Evolutionary conservation across 2,329 filamentous ascomycete genomes (phyloP), one percentile per base, ranked within the genome.

Genomic region (Clarireedia sp.): DNA sequence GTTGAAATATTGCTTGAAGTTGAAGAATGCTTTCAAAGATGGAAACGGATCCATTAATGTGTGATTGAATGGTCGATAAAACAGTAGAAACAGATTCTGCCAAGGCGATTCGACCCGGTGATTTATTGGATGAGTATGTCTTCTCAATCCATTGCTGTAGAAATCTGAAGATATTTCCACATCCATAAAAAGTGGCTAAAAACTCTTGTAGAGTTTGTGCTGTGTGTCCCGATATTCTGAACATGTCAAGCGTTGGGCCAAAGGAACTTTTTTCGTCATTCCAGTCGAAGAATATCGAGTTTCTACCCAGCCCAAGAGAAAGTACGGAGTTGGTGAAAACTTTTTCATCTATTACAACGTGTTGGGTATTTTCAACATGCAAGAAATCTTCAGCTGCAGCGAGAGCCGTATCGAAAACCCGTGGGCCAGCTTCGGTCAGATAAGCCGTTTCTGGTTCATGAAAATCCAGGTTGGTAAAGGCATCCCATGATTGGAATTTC

Each of bases 241-340:
- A 72, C 6, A 71, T 68, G 0, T 73, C 63, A 0, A 79, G 62
- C 2, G 71, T 69, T 9, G 77, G 74, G 16, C 71, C 68, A 62
- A 91, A 89, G 0, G 71, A 72, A 23, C 70, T 71, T 26, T 74
- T 74, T 2, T 73, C 72, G 2, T 74, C 67, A 50, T 84, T 73
- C 75, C 81, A 89, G 0, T 70, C 66, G 67, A 89, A 94, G 36
- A 94, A 78, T 1, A 86, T 75, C 0, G 88, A 91, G 40, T 83
- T 84, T 48, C 87, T 78, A 0, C 88, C 89, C 5, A 90, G 77
- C 0, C 82, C 81, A 1, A 92, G 73, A 12, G 82, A 79, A 58
- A 86, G 74, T 0, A 92, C 72, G 10, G 83, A 85, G 17, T 75
- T 69, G 49, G 75, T 70, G 64, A 82, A 85, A 5, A 73, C 66